A percentile compares a stretch with the other conserved stretches of the same genome.
These are phyloP conservation scores for Mycena vitilis DNA, from an alignment of 768 basidiomycete genomes.

Conservation along the genomic window DNA sequence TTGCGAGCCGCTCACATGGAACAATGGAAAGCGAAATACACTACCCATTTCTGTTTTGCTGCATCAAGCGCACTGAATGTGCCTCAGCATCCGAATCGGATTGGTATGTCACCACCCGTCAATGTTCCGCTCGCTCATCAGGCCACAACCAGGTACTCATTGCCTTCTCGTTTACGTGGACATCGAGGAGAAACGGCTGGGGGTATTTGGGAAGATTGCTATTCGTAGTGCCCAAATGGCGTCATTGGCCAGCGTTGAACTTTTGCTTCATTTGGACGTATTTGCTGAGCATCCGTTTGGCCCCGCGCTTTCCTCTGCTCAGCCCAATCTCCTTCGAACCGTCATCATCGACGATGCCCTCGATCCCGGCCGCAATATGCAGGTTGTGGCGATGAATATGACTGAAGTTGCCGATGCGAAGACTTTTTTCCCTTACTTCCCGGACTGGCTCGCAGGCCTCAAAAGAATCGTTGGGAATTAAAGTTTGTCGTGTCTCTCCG, in stretches of 20 bases:
- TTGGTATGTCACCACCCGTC: conserved; percentile 5
- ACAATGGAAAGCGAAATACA: conserved; percentile 6
- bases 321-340: conserved; percentile 7
- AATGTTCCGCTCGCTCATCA: neutral
- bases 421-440: conserved; percentile 2
- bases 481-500: neutral
- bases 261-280: conserved; percentile 17
- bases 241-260: conserved; percentile 9
- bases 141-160: conserved; percentile 7
- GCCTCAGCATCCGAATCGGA: conserved; percentile 14
- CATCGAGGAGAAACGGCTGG: conserved; percentile 9
- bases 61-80: conserved; percentile 18
- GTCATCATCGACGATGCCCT: conserved; percentile 10
- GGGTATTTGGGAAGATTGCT: conserved; percentile 7
- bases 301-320: neutral
- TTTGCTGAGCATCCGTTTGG: neutral
- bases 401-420: neutral
- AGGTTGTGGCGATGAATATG: conserved; percentile 7
- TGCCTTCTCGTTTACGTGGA: conserved; percentile 11
- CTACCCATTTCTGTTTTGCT: conserved; percentile 6
- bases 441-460: conserved; percentile 4
- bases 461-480: conserved; percentile 4
- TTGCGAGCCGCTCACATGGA: conserved; percentile 7
- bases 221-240: conserved; percentile 16
- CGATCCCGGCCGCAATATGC: neutral